Base-by-base conservation (phyloP, 768 basidiomycete species). In the Trametopsis cervina region DNA sequence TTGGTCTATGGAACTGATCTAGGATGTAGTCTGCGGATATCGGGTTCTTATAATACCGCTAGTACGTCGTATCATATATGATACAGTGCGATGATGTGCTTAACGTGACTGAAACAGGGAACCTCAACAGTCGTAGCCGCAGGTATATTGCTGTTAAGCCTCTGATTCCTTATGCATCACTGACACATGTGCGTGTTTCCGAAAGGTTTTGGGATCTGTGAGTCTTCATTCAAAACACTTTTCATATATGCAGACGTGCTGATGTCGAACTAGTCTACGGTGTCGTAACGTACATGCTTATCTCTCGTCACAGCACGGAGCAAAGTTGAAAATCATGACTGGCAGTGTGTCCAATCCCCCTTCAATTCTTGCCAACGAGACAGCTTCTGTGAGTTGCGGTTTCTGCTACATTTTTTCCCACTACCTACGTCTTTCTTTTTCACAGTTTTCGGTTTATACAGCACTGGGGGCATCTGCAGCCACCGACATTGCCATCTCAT, bases 361-460 rank as follows among this genome's bases (percentile, higher is more conserved):
- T 7, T 17, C 39, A 11, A 11, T 11, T 22, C 39, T 40, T 18
- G n/a, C 42, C n/a, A 12, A 44, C 10, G 10, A 22, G 20, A 10
- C 24, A 33, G 29, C 29, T 27, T 44, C 42, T 10, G 42, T 44
- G 18, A 26, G 42, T n/a, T n/a, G n/a, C n/a, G n/a, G n/a, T n/a
- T n/a, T n/a, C n/a, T n/a, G 15, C 25, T 18, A 15, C 9, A n/a
- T 5, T 44, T 12, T 44, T 27, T 22, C 10, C 12, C 15, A 10
- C 25, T 10, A 17, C 11, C 23, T 12, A 6, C 25, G 24, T 44
- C 6, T 6, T 24, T 6, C 42, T n/a, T 18, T 12, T 11, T 5
- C 29, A 18, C 39, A 48, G 47, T 48, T 38, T 24, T 39, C 39
- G 11, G 17, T 48, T 20, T 48, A 48, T 27, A 12, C 47, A 20